phyloP scores from a whole-genome alignment of 768 basidiomycete genomes.

The Boletales sp. region DNA sequence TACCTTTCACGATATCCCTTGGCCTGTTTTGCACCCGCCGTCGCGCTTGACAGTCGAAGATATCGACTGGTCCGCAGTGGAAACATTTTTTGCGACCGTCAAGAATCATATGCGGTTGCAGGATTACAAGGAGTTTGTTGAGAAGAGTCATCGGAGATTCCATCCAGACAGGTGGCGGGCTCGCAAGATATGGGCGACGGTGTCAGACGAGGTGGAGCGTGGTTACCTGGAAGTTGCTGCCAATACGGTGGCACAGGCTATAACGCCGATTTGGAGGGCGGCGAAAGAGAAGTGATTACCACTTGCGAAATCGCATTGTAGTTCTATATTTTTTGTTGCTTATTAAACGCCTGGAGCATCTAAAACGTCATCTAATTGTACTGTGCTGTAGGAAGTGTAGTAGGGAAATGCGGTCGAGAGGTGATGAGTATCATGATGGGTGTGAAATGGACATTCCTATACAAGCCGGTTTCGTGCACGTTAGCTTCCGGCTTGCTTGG shows the following conservation, averaged over 20 bases:
- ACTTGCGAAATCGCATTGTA: too few species aligned
- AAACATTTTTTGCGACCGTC: slow-evolving; percentile 62
- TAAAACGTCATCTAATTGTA: too few species aligned
- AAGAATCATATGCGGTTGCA: slow-evolving; percentile 50
- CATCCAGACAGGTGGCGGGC: slow-evolving; percentile 82
- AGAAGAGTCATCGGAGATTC: slow-evolving; percentile 70
- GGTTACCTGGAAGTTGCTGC: slow-evolving; percentile 65
- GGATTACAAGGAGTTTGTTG: slow-evolving; percentile 63
- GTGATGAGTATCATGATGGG: too few species aligned
- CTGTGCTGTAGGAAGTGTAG: too few species aligned
- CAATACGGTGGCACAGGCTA: slow-evolving; percentile 69
- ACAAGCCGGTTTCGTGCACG: too few species aligned
- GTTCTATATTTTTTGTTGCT: too few species aligned
- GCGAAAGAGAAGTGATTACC: slow-evolving; percentile 21
- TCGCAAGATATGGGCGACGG: slow-evolving; percentile 55
- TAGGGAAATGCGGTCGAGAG: too few species aligned
- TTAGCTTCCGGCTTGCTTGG: too few species aligned
- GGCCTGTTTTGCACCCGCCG: slow-evolving; percentile 67
- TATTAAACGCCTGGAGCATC: too few species aligned
- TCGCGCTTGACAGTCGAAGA: slow-evolving; percentile 54
- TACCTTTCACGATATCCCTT: slow-evolving; percentile 64
- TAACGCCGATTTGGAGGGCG: slow-evolving; percentile 65
- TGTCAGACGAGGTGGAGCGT: slow-evolving; percentile 55
- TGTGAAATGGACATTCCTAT: too few species aligned
- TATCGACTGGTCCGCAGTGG: slow-evolving; percentile 68